phyloP scores from a whole-genome alignment of 495 filamentous ascomycete genomes.

The Penicillium cosmopolitanum region DNA sequence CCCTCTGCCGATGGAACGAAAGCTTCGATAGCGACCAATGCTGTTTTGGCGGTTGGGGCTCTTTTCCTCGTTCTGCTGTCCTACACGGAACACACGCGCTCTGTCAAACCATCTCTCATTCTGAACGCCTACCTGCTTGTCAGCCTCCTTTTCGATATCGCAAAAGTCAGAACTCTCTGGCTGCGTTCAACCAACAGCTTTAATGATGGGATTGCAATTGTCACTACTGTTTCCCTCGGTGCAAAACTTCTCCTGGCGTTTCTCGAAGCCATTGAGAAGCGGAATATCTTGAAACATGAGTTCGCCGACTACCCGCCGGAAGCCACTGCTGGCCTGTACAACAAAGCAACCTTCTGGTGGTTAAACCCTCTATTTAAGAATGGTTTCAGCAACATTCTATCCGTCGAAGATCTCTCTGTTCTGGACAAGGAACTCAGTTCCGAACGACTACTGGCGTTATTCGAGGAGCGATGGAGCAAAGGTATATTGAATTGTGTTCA shows the following conservation, averaged over 20 bases:
- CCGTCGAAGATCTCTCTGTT: slow-evolving; percentile 47
- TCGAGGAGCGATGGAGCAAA: slow-evolving; percentile 37
- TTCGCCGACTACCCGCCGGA: slow-evolving; percentile 58
- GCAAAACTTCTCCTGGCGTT: slow-evolving; percentile 55
- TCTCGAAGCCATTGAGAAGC: slow-evolving; percentile 60
- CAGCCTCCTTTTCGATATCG: slow-evolving; percentile 61
- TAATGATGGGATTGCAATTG: slow-evolving; percentile 40
- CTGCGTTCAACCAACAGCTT: slow-evolving; percentile 41
- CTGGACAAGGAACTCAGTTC: slow-evolving; percentile 50
- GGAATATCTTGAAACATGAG: slow-evolving; percentile 45
- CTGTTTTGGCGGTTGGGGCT: slow-evolving; percentile 44
- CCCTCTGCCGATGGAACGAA: slow-evolving; percentile 35
- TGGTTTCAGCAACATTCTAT: slow-evolving; percentile 50
- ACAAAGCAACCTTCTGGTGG: slow-evolving; percentile 59
- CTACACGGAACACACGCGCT: slow-evolving; percentile 58
- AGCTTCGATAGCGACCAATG: slow-evolving; percentile 52
- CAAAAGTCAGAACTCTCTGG: slow-evolving; percentile 61
- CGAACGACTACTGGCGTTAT: slow-evolving; percentile 40
- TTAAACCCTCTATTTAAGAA: slow-evolving; percentile 56
- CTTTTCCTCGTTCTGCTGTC: slow-evolving; percentile 52
- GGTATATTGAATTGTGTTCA: slow-evolving; percentile 19
- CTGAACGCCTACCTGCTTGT: slow-evolving; percentile 63
- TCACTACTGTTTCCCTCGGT: slow-evolving; percentile 52
- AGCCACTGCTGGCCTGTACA: slow-evolving; percentile 59
- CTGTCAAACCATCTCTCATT: slow-evolving; percentile 60